Conservation (phyloP, 2,329 filamentous ascomycete species). For the Fusarium phyllophilum region DNA sequence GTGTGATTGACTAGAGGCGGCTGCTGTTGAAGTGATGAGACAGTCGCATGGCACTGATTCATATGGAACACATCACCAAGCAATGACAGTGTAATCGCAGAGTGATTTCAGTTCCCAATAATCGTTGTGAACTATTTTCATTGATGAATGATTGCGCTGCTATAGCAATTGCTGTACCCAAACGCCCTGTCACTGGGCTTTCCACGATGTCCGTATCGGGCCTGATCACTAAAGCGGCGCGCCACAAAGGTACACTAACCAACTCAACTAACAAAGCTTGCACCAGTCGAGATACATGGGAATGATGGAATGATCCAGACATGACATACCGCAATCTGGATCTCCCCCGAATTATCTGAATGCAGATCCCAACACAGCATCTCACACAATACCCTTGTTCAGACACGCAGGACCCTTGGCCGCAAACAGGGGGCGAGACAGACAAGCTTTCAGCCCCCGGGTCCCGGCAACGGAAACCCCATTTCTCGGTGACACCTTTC, state of each 20-base stretch:
- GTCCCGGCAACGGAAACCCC: not conserved
- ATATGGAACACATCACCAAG: too few species aligned
- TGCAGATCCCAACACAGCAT: not conserved
- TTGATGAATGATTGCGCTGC: too few species aligned
- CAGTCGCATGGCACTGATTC: too few species aligned
- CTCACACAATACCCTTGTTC: not conserved
- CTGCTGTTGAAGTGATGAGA: not conserved
- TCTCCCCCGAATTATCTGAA: not conserved
- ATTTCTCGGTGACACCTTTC: not conserved
- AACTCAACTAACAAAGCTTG: not conserved
- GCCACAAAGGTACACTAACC: not conserved
- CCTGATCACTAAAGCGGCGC: not conserved
- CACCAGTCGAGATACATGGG: not conserved
- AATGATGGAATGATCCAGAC: not conserved
- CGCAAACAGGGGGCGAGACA: not conserved
- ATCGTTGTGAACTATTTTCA: rapidly evolving
- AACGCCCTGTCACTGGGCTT: not conserved
- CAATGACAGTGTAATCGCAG: not conserved
- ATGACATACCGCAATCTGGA: not conserved
- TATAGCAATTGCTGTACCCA: rapidly evolving
- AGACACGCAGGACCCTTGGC: not conserved
- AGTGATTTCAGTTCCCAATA: rapidly evolving
- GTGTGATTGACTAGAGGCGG: not conserved
- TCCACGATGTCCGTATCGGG: not conserved
- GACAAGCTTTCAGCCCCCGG: not conserved